These are phyloP conservation scores for Solanum sitiens DNA, from an alignment of 257 asterid species.

Conservation along the genomic window DNA sequence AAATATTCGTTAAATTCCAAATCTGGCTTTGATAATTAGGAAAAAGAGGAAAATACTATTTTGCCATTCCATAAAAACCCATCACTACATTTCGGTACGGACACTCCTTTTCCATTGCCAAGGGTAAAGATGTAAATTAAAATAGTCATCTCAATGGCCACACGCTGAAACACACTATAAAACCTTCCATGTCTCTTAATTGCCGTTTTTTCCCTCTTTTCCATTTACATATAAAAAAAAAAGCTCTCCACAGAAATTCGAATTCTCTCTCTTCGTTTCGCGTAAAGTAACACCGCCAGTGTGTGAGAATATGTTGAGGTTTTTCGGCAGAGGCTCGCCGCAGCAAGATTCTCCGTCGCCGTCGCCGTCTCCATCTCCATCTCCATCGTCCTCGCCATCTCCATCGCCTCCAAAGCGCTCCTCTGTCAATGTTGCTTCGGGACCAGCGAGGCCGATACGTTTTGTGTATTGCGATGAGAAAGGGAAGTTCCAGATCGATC, in stretches of 20 bases:
- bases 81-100: background rate
- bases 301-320: constrained; percentile 32
- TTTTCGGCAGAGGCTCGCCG: constrained; percentile 46
- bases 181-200: background rate
- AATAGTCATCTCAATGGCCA: background rate
- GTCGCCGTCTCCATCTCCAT: constrained; percentile 8
- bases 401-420: constrained; percentile 25
- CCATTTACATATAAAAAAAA: background rate
- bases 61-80: background rate
- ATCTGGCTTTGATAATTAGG: background rate
- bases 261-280: background rate
- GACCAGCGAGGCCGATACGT: constrained; percentile 91
- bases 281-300: background rate
- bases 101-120: background rate
- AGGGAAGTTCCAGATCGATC: constrained; percentile 88
- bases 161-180: background rate
- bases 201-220: background rate
- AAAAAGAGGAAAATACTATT: background rate
- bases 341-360: constrained; percentile 8
- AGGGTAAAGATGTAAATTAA: background rate
- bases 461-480: constrained; percentile 79
- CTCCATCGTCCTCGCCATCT: constrained; percentile 24
- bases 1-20: too few species aligned
- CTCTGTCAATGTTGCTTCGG: constrained; percentile 32
- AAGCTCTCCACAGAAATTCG: background rate